Conservation (phyloP, 1,139 yeast species). For the Suhomyces terraborum region DNA sequence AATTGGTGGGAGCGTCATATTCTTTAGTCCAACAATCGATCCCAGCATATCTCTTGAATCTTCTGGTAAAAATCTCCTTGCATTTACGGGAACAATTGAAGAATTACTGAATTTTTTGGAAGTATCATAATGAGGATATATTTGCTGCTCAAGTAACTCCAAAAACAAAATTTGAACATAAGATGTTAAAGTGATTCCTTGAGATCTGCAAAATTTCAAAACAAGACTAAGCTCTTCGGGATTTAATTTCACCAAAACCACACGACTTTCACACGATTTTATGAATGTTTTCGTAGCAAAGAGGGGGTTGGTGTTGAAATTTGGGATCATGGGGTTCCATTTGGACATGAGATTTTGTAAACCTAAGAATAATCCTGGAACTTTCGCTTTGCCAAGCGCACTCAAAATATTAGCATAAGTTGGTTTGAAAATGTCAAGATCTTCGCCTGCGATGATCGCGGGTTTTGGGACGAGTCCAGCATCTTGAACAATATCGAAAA, state of each 20-base stretch:
- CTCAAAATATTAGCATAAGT: neutral
- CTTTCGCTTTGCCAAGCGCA: neutral
- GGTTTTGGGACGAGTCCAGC: neutral
- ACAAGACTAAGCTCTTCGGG: constrained; percentile 1
- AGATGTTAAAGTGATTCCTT: constrained; percentile 14
- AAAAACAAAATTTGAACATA: constrained; percentile 14
- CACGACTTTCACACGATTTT: neutral
- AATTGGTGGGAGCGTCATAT: constrained; percentile 19
- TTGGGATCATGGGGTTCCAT: constrained; percentile 1
- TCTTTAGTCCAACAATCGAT: constrained; percentile 17
- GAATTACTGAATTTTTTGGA: constrained; percentile 9
- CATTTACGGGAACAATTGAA: neutral
- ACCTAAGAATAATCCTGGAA: neutral
- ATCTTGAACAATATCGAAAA: constrained; percentile 3
- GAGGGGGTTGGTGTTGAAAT: neutral
- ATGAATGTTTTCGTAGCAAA: neutral
- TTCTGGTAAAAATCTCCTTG: neutral
- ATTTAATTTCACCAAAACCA: neutral
- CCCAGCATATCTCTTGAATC: neutral
- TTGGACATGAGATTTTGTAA: neutral
- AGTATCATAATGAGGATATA: neutral
- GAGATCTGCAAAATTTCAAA: constrained; percentile 9
- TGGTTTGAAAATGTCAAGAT: neutral
- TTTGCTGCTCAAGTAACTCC: constrained; percentile 11
- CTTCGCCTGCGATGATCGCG: neutral